Conservation (phyloP, 768 basidiomycete genomes). For the Boletus reticuloceps region DNA sequence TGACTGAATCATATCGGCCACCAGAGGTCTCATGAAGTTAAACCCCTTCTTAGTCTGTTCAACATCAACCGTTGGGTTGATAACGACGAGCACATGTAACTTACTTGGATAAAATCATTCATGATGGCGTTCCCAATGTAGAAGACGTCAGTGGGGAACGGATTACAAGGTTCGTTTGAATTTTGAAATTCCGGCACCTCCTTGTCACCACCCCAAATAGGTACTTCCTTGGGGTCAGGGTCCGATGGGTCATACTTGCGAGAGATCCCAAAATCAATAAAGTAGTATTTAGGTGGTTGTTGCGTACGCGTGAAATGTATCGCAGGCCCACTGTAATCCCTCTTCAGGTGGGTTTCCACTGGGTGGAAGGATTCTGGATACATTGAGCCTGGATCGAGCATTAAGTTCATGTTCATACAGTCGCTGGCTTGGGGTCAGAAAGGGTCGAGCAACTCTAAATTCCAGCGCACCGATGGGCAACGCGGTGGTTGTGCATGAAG, state of each 20-base stretch:
- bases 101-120: conserved; percentile 32
- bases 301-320: conserved; percentile 30
- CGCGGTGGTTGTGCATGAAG: conserved; percentile 26
- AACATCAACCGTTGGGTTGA: too few species aligned
- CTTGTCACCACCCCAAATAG: conserved; percentile 41
- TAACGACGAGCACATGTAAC: neutral
- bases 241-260: conserved; percentile 28
- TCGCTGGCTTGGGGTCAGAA: conserved; percentile 17
- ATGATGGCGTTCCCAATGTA: conserved; percentile 36
- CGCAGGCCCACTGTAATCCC: conserved; percentile 18
- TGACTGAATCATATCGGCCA: too few species aligned
- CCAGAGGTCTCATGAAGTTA: too few species aligned
- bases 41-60: too few species aligned
- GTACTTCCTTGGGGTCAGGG: conserved; percentile 24
- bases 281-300: conserved; percentile 16
- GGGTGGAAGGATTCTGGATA: conserved; percentile 32
- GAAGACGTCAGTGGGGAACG: conserved; percentile 45
- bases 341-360: conserved; percentile 2
- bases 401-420: conserved; percentile 31
- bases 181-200: conserved; percentile 39
- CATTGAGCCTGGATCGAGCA: conserved; percentile 25
- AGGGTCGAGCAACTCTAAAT: too few species aligned
- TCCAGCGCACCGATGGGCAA: conserved; percentile 11
- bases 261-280: conserved; percentile 37
- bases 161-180: conserved; percentile 27